Percentiles rank a stretch among this genome's conserved stretches.
phyloP scores from a whole-genome alignment of 2,329 filamentous ascomycete species.

The Microsporum audouinii region DNA sequence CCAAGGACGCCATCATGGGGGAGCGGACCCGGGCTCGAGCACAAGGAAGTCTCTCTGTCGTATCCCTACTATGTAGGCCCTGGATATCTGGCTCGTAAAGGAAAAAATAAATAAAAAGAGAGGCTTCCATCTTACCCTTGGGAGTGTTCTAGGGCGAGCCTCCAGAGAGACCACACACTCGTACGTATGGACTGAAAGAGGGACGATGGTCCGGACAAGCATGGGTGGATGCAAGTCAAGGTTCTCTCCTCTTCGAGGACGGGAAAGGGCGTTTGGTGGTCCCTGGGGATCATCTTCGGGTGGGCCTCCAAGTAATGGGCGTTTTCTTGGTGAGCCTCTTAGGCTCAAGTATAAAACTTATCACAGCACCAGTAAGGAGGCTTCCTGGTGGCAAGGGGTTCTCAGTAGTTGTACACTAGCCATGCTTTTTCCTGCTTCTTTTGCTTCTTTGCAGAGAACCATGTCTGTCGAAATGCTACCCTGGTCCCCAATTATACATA shows the following conservation, averaged over 20 bases:
- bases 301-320: not conserved
- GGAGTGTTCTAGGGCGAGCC: not conserved
- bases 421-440: not conserved
- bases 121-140: not conserved
- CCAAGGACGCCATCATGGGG: not conserved
- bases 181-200: not conserved
- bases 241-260: not conserved
- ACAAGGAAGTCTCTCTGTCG: not conserved
- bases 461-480: not conserved
- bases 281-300: not conserved
- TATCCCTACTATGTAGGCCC: not conserved
- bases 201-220: not conserved
- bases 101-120: not conserved
- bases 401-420: not conserved
- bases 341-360: not conserved
- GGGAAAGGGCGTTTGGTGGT: not conserved
- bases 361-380: not conserved
- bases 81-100: not conserved
- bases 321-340: not conserved
- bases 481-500: not conserved
- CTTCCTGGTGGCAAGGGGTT: not conserved
- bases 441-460: not conserved
- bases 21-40: not conserved
- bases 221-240: not conserved
- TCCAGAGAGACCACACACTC: not conserved